Conservation (phyloP, 2,329 filamentous ascomycete species). For the Aureobasidium melanogenum region DNA sequence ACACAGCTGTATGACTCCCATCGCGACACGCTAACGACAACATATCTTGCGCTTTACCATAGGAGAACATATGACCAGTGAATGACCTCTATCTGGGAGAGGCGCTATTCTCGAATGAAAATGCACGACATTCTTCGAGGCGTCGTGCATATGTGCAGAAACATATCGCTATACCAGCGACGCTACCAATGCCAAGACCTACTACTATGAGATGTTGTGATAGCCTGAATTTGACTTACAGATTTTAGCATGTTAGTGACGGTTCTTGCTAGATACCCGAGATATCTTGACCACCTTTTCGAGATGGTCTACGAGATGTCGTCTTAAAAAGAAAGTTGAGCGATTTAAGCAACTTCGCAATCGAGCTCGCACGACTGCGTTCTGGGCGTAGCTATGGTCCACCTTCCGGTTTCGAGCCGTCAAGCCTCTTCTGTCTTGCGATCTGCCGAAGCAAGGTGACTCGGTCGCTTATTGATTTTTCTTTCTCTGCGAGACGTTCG, state of each 20-base stretch:
- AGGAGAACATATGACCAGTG: too few species aligned
- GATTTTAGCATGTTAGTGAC: neutral
- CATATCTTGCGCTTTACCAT: too few species aligned
- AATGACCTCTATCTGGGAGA: too few species aligned
- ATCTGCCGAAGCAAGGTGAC: neutral
- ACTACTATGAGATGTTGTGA: neutral
- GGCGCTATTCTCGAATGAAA: too few species aligned
- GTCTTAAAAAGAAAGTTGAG: neutral
- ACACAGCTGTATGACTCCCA: too few species aligned
- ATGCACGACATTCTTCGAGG: too few species aligned
- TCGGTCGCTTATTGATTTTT: neutral
- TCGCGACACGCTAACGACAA: too few species aligned
- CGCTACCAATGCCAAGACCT: neutral
- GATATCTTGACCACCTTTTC: neutral
- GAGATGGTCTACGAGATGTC: neutral
- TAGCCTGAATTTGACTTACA: neutral
- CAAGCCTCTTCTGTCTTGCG: neutral
- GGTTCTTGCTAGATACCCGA: neutral
- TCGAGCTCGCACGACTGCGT: too few species aligned
- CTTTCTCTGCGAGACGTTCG: neutral
- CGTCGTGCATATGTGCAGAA: too few species aligned
- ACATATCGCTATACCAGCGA: neutral
- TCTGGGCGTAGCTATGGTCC: neutral
- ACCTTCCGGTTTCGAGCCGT: neutral
- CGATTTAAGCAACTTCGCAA: neutral